These are phyloP conservation scores for Xylariaceae sp. DNA, from an alignment of 2,329 filamentous ascomycete species.

Conservation along the genomic window DNA sequence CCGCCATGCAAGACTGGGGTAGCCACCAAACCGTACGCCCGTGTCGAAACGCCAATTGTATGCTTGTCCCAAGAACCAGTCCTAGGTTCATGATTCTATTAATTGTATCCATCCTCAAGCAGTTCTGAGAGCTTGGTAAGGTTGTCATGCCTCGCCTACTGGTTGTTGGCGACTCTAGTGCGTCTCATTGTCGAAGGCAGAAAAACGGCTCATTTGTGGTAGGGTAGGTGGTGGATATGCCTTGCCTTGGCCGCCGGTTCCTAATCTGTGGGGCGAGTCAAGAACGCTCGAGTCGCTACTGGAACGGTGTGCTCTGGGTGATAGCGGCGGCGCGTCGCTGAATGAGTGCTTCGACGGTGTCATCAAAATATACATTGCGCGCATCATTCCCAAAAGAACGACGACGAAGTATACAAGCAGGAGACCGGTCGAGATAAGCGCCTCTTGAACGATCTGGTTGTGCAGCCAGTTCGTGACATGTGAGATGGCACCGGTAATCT, in stretches of 20 bases:
- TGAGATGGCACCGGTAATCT: conserved; percentile 77
- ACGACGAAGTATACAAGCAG: conserved; percentile 80
- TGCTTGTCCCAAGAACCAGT: conserved; percentile 1
- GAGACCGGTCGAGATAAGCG: conserved; percentile 77
- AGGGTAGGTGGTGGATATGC: too few species aligned
- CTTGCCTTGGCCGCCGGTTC: not conserved
- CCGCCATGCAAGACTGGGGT: conserved; percentile 1
- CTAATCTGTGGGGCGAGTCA: not conserved
- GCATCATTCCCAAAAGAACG: conserved; percentile 73
- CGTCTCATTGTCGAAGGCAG: not conserved
- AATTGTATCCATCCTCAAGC: not conserved
- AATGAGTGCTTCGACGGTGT: conserved; percentile 23
- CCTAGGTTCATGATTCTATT: not conserved
- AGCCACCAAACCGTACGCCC: not conserved
- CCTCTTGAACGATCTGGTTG: conserved; percentile 74
- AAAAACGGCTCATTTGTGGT: not conserved
- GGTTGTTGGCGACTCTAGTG: not conserved
- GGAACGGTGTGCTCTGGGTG: not conserved
- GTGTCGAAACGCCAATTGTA: not conserved
- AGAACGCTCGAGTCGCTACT: conserved; percentile 3
- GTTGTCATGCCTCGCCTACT: too few species aligned
- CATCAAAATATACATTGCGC: conserved; percentile 52
- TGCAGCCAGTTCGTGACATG: conserved; percentile 72
- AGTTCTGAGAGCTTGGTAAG: too few species aligned
- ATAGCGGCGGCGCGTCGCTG: conserved; percentile 3